phyloP scores from a whole-genome alignment of 1,139 yeast genomes.

The Taphrina sp. region DNA sequence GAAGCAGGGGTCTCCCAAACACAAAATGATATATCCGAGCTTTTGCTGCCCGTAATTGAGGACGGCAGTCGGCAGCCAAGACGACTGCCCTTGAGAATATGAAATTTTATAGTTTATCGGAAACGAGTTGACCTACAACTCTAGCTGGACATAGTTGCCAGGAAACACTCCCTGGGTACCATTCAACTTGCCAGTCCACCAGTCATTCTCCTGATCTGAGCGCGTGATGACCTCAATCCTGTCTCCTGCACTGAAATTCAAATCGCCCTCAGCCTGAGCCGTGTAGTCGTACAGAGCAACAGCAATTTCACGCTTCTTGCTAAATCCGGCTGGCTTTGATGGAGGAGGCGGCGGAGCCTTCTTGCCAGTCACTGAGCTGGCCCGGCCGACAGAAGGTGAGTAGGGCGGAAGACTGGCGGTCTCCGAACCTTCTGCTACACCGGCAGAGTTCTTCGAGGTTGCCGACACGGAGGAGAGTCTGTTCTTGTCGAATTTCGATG shows the following conservation, averaged over 20 bases:
- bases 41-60: no score
- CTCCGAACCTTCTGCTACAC: conserved; percentile 5
- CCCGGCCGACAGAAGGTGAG: conserved; percentile 36
- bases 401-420: conserved; percentile 33
- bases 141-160: no score
- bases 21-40: no score
- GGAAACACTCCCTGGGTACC: conserved; percentile 92
- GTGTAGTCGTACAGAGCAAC: conserved; percentile 74
- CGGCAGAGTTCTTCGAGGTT: conserved; percentile 29
- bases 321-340: conserved; percentile 45
- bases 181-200: conserved; percentile 96
- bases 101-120: no score
- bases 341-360: conserved; percentile 46
- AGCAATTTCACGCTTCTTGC: conserved; percentile 55
- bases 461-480: conserved; percentile 34
- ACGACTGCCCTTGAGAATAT: no score
- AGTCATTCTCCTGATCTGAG: conserved; percentile 75
- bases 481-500: conserved; percentile 8
- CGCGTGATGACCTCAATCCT: conserved; percentile 77
- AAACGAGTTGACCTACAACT: no score
- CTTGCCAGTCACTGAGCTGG: conserved; percentile 36
- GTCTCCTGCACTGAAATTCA: conserved; percentile 83
- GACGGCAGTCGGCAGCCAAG: no score
- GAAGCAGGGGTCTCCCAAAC: no score
- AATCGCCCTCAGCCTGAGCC: conserved; percentile 87